Evolutionary conservation across 768 basidiomycete genomes (phyloP), one percentile per base, ranked within the genome.

Genomic region (Leccinum incarnatum): DNA sequence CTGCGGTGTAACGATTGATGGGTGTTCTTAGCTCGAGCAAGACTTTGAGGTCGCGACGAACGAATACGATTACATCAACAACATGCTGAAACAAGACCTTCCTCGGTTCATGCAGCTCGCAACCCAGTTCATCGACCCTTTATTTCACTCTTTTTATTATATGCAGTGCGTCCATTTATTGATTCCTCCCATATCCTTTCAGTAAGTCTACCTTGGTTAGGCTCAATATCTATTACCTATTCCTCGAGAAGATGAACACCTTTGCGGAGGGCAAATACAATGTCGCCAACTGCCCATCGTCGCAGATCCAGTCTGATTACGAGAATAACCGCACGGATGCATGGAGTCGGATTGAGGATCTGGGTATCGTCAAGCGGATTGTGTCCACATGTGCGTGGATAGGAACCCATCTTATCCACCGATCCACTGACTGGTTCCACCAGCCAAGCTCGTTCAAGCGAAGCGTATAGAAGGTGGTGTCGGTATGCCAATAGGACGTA

Each of bases 81-180:
- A 81, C 60, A 82, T 88, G 5, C 77, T 98, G 75, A 98, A 99
- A 78, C 81, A 85, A 57, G 97, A 99, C 68, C 79, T 99, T 32
- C 95, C 95, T 3, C 85, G 85, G n/a, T 98, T 98, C 80, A 87
- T 98, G 83, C 79, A 78, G 29, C 83, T 98, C 61, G 80, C 90
- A 1, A 89, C 93, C 2, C 84, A 87, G 62, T 98, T 98, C 75
- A 93, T 98, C 70, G 89, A 95, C 64, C 97, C 97, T 1, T 78
- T 98, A n/a, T 99, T 98, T 83, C 89, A 96, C 67, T 96, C 94
- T 17, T 95, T 95, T 81, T 99, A 90, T 80, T 99, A 96, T 74
- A 98, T 99, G 95, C 94, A 98, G 93, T 95, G 68, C 69, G 94
- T 85, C 29, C 53, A 30, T 52, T 62, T 57, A 49, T 37, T 53